Base-by-base conservation (phyloP, 805 yeast species). In the Saccharomycopsis amapae region DNA sequence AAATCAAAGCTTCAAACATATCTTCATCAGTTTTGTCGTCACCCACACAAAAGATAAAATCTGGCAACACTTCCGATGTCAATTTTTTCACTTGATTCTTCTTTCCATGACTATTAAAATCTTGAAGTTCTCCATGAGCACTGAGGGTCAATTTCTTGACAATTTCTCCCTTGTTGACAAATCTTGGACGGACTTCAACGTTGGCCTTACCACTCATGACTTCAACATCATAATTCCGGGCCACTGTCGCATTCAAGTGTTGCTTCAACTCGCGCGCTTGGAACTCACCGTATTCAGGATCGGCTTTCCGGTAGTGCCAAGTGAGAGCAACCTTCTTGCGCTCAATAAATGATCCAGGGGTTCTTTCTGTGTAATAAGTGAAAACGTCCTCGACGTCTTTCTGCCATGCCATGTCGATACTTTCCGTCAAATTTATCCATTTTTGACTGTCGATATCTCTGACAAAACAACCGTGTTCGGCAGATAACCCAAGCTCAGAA, bases 1-100 rank as follows among this genome's bases (percentile, higher is more conserved):
- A 69, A 47, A 79, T 76, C 56, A 93, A 68, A 23, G 90, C 81
- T 49, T 69, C 72, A 63, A 93, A 93, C 99, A 93, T 93, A 59
- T 93, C 98, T 63, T 93, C 99, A 63, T 93, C 99, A 0, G 99
- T 93, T 35, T 81, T 73, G 62, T 93, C 99, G 63, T 93, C 99
- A 42, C 99, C 99, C 37, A 87, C 65, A 66, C 97, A 93, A 45
- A 90, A 64, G 34, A 85, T 76, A 59, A 93, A 90, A 57, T 86
- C 96, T 0, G 96, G 93, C 44, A 78, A 67, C 42, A 74, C 70
- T 1, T 70, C 73, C 13, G 61, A 61, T 31, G 15, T 20, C 12
- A 31, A 19, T n/a, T 9, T 13, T n/a, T 26, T 19, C 10, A 12
- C 24, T 5, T 38, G 9, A 22, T 23, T 7, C 7, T 31, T 23